These are phyloP conservation scores for Jaenimonas drosophilae DNA, from an alignment of 208 protist genomes.

Conservation along the genomic window DNA sequence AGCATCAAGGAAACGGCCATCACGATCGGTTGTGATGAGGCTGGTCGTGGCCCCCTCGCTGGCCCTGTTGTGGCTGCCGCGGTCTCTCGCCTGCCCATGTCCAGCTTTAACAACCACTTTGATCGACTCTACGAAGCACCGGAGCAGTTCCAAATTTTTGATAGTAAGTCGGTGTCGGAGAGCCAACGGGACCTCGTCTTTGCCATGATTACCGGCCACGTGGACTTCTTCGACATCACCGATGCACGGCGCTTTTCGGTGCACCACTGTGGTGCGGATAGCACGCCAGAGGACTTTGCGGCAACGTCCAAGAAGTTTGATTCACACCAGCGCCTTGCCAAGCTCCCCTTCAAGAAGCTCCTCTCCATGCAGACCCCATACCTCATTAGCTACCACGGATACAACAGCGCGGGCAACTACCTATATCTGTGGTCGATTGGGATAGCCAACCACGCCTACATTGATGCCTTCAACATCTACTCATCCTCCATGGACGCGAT, in stretches of 20 bases:
- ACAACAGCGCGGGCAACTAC: slow-evolving; percentile 70
- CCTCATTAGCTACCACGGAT: slow-evolving; percentile 75
- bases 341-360: slow-evolving; percentile 77
- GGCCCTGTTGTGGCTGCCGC: slow-evolving; percentile 85
- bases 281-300: slow-evolving; percentile 19
- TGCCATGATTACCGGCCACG: slow-evolving; percentile 73
- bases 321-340: slow-evolving; percentile 47
- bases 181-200: slow-evolving; percentile 69
- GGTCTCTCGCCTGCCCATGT: slow-evolving; percentile 70
- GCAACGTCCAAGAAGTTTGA: slow-evolving; percentile 28
- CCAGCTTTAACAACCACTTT: slow-evolving; percentile 84
- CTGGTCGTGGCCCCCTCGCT: slow-evolving; percentile 78
- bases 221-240: slow-evolving; percentile 61
- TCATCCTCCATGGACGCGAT: slow-evolving; percentile 76
- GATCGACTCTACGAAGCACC: slow-evolving; percentile 53
- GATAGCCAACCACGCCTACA: slow-evolving; percentile 85
- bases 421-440: slow-evolving; percentile 83
- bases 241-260: slow-evolving; percentile 54
- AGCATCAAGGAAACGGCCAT: slow-evolving; percentile 83
- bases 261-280: slow-evolving; percentile 66
- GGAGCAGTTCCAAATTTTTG: slow-evolving; percentile 84
- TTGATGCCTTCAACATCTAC: slow-evolving; percentile 81
- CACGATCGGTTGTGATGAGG: slow-evolving; percentile 86
- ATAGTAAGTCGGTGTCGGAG: slow-evolving; percentile 80
- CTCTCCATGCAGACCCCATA: slow-evolving; percentile 81